Base-by-base conservation (phyloP, 78 protist species). In the Polysphondylium violaceum region DNA sequence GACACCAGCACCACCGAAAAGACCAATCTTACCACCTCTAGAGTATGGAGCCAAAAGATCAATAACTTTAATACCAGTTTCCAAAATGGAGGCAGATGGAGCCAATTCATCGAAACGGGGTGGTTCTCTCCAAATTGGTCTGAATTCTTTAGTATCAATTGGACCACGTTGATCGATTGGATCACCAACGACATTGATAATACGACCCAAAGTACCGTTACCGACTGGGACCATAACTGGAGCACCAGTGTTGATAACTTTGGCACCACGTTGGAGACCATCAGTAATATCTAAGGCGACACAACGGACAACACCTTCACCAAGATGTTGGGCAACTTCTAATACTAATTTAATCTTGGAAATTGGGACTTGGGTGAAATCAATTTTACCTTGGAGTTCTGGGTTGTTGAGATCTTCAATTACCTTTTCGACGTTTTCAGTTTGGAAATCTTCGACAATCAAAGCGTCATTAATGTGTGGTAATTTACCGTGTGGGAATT, bases 1-100 rank as follows among this genome's bases (percentile, higher is more conserved):
- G 96, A 98, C 99, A 93, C 99, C 99, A 76, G 99, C 99, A 83
- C 99, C 99, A 61, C 99, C 99, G 93, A 98, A 98, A 38, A 98
- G 97, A 56, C 99, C 99, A 67, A 98, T 98, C 97, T 98, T 98
- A 44, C 99, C 99, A 40, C 99, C 99, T 88, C 94, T 95, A 44
- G 98, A 96, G 96, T 98, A 99, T 40, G 99, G 99, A 76, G 98
- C 97, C 8, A 99, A 93, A 35, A 98, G 87, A 75, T 99, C 99
- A 75, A 99, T 97, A 72, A 97, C 98, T 98, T 98, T 98, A 95
- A 98, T 97, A 74, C 99, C 99, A n/a, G 99, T 98, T 38, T 85
- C 96, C 67, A 98, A 93, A 36, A 98, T 95, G 88, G 94, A 94
- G n/a, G 93, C 90, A 76, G 95, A 88, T 72, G 96, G 93, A 38